Conservation (phyloP, 139 green algal genomes). For the Chlamydomonas sp. region DNA sequence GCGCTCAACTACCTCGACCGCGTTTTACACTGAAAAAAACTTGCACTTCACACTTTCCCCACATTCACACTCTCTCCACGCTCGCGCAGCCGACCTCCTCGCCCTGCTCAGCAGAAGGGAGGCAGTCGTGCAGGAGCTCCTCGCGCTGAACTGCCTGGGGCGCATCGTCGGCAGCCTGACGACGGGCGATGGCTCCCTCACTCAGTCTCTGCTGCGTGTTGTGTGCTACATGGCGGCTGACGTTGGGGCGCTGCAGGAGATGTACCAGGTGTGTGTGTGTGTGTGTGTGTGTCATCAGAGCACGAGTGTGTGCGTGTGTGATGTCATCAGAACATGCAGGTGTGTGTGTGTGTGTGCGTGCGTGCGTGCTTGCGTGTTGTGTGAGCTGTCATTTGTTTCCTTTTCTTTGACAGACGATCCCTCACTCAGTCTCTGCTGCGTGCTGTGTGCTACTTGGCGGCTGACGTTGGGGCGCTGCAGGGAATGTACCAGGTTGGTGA, state of each 20-base stretch:
- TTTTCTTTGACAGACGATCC: no score
- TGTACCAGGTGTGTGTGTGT: constrained; percentile 32
- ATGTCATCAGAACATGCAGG: neutral
- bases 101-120: constrained; percentile 29
- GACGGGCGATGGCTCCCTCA: constrained; percentile 14
- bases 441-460: constrained; percentile 41
- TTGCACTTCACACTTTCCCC: constrained; percentile 13
- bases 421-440: constrained; percentile 34
- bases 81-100: constrained; percentile 36
- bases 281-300: no score
- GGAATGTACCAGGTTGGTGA: constrained; percentile 40
- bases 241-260: constrained; percentile 26
- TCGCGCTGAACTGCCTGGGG: constrained; percentile 29
- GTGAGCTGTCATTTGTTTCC: no score
- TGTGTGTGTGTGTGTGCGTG: no score
- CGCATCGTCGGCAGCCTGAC: constrained; percentile 31
- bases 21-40: constrained; percentile 27
- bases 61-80: no score
- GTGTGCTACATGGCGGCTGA: constrained; percentile 40
- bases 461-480: constrained; percentile 19
- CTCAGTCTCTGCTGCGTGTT: constrained; percentile 37
- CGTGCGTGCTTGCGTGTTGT: no score
- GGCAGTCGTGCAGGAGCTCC: constrained; percentile 34
- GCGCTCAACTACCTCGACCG: constrained; percentile 26
- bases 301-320: no score